Evolutionary conservation across 768 basidiomycete genomes (phyloP), one percentile per base, ranked within the genome.

Genomic region (Trametes punicea): DNA sequence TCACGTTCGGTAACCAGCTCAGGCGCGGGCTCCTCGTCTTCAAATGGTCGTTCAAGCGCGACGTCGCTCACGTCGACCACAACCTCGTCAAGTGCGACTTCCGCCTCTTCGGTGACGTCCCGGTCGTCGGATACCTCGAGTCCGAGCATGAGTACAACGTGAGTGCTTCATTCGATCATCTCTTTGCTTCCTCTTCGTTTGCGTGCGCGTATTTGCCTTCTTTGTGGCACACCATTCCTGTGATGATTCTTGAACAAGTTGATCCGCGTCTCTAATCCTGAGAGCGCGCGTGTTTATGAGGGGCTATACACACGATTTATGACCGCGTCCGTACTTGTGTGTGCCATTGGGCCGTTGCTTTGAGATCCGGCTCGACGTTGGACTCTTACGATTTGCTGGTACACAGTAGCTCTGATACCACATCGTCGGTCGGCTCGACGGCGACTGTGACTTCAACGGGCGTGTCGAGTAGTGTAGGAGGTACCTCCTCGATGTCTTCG

Each of bases 291-390:
- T 36, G 34, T 15, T 5, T 9, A n/a, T 36, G 34, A 16, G 7
- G 34, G 9, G 34, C n/a, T 4, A 16, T 5, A 10, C 8, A n/a
- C n/a, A 36, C n/a, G 34, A 36, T n/a, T 36, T 36, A 10, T 21
- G 20, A 15, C 13, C n/a, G 27, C 27, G 29, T 20, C 6, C 47
- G 23, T 48, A 16, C 34, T 13, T 48, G 34, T 26, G n/a, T 27
- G 11, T 29, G n/a, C 44, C 30, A 9, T 16, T 16, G 20, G 18
- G 6, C 16, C 16, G 21, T 30, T 53, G 45, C n/a, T 13, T 29
- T 36, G 44, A 54, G 52, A 46, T 54, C 52, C 52, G 44, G 52
- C 26, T 54, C 34, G 26, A 20, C 52, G 44, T 44, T 21, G 52
- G 52, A 54, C 44, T 46, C 52, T 54, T 46, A 46, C 52, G 34